Base-by-base conservation (phyloP, 371 early-diverging fungal genomes). In the Antonospora locustae region DNA sequence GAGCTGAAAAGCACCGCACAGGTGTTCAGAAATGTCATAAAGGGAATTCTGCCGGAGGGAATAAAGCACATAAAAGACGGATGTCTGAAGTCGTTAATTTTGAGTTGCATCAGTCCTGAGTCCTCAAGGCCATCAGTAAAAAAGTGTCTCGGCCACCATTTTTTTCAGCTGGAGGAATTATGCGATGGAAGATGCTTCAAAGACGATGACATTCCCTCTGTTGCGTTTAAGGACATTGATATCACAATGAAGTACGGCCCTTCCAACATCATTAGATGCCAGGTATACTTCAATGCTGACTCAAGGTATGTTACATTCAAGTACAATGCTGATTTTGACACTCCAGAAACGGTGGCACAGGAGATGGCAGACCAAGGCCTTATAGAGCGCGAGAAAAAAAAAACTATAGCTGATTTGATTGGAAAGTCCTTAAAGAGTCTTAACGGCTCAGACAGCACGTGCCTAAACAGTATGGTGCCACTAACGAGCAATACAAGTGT, bases 1-100 rank as follows among this genome's bases (percentile, higher is more conserved):
- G 87, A 88, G 64, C 86, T 85, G 64, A 80, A 78, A 27, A 85
- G 85, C 66, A 82, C 83, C 20, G 81, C 84, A 28, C 85, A 87
- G 65, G 82, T 86, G 41, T 84, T 82, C 64, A 81, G 81, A 60
- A 84, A 83, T 55, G 86, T 87, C 50, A 79, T 84, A 2, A 54
- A 82, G 79, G 85, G 84, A 2, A 77, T 82, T 44, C 84, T 82
- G 67, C 88, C 88, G 2, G 82, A 79, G 34, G 81, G 82, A 54
- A 72, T 89, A 0, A 52, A 70, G 28, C 76, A 76, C 46, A 81
- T 86, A 6, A 63, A 71, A 6, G 82, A 83, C 52, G 75, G 77
- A 11, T 83, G 85, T 65, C 79, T 87, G 0, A 72, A 79, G 2
- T 78, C 78, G 54, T 69, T 89, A 16, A 85, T 89, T 50, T 77